Evolutionary conservation across 305 asterid species (phyloP), one percentile per base, ranked within the genome.

Genomic region (Fraxinus ornus): DNA sequence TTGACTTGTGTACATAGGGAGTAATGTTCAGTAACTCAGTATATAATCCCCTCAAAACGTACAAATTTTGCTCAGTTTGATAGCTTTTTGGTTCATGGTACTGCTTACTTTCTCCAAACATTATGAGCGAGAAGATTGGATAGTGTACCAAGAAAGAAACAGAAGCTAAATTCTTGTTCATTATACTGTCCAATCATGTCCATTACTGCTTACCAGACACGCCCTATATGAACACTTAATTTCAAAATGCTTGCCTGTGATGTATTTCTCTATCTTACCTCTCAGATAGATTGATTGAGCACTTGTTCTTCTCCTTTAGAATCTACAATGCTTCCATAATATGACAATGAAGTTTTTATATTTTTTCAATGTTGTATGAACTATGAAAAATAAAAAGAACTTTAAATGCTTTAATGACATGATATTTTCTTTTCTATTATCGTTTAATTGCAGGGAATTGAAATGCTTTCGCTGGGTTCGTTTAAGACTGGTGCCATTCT

Each of bases 381-480:
- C 26, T 22, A 22, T 2, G 26, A 24, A 21, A 62, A 3, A 62
- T 8, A 3, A 62, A 49, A 49, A 49, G 21, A 49, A 15, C 5
- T 66, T 12, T 66, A 1, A 66, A 66, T 1, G 35, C 74, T 66
- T 66, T 66, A 66, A 66, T 66, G 74, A 26, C 36, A 66, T 28
- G 1, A 66, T 22, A 26, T 24, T 4, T 66, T 66, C 36, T 66
- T 66, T 26, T 66, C 5, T 7, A 22, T 62, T 62, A 19, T 62
- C 33, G 26, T 62, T 19, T 32, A 55, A 85, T 78, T 85, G 75
- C 93, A 96, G 99, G 99, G 98, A 79, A 91, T 96, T 55, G 99
- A 96, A 91, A 96, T 94, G 98, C 99, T 96, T 86, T 96, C 99
- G 72, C 99, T 96, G 86, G 99, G 99, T 79, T 96, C 99, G 70